These are phyloP conservation scores for Aphanomyces cochlioides DNA, from an alignment of 352 stramenopile genomes.

Conservation along the genomic window DNA sequence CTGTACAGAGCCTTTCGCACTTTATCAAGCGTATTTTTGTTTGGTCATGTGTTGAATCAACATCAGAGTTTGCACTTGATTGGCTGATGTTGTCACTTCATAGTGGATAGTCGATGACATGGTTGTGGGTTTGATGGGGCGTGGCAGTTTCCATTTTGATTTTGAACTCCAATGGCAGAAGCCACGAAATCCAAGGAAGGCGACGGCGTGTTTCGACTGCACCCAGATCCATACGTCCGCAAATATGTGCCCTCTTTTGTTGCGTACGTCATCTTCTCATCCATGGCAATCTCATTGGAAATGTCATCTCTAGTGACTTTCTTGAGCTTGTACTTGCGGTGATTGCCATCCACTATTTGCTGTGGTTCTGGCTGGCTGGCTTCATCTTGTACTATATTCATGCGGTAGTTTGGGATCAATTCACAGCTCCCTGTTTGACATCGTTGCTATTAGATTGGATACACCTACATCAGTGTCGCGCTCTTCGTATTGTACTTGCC, in stretches of 20 bases:
- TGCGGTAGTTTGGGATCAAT: constrained; percentile 31
- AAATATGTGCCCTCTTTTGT: not conserved
- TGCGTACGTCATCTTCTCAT: not conserved
- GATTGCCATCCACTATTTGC: constrained; percentile 71
- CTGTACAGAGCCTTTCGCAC: no score
- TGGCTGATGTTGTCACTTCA: no score
- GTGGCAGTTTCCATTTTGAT: no score
- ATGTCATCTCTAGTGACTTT: not conserved
- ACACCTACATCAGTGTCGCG: constrained; percentile 50
- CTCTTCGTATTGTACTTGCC: constrained; percentile 58
- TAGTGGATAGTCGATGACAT: no score
- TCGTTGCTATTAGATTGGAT: constrained; percentile 40
- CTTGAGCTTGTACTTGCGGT: constrained; percentile 40
- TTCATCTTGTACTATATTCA: constrained; percentile 65
- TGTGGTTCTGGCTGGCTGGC: constrained; percentile 50
- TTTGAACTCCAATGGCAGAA: no score
- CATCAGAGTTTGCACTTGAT: no score
- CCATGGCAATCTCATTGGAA: not conserved
- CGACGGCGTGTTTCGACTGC: not conserved
- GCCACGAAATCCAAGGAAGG: no score
- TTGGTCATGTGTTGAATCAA: no score
- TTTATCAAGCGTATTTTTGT: no score
- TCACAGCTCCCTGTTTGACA: not conserved
- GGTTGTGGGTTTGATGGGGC: no score
- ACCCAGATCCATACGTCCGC: not conserved